A percentile compares a stretch with the other conserved stretches of the same genome.
Evolutionary conservation across 208 protist species (phyloP).

Genomic region (Plasmodiophora brassicae): DNA sequence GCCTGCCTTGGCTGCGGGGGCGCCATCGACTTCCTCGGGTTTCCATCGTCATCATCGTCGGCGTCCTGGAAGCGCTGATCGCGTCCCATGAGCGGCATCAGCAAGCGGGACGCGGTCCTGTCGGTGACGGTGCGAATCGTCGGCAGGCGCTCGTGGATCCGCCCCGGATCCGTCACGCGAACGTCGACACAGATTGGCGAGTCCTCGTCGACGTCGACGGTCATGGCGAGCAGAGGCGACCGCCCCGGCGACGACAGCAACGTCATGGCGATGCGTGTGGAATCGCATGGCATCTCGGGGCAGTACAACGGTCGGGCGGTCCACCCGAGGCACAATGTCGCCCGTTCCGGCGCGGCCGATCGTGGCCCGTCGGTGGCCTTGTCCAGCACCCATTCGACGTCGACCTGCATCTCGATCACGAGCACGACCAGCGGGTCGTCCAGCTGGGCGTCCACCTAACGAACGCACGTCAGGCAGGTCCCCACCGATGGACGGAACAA

Average conservation of each 20-base stretch:
- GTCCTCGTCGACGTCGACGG: not conserved
- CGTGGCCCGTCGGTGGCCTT: not conserved
- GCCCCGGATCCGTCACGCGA: not conserved
- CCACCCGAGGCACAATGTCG: not conserved
- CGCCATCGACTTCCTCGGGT: too few species aligned
- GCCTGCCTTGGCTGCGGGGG: too few species aligned
- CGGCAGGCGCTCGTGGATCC: not conserved
- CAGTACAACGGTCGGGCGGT: slow-evolving; percentile 8
- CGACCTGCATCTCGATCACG: not conserved
- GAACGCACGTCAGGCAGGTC: too few species aligned
- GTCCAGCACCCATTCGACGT: slow-evolving; percentile 8
- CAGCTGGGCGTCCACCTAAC: not conserved
- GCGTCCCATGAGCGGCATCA: too few species aligned
- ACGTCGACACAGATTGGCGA: slow-evolving; percentile 12
- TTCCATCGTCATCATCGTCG: too few species aligned
- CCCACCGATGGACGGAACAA: too few species aligned
- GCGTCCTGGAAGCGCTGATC: too few species aligned
- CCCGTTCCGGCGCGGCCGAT: not conserved
- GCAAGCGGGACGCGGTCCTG: too few species aligned
- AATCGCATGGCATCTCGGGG: not conserved
- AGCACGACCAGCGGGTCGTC: not conserved
- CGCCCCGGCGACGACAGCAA: not conserved
- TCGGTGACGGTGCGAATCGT: too few species aligned
- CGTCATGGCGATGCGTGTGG: not conserved
- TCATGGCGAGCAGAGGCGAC: not conserved